Conservation (phyloP, 176 grass and related monocot species). For the Bonia amplexicaulis region DNA sequence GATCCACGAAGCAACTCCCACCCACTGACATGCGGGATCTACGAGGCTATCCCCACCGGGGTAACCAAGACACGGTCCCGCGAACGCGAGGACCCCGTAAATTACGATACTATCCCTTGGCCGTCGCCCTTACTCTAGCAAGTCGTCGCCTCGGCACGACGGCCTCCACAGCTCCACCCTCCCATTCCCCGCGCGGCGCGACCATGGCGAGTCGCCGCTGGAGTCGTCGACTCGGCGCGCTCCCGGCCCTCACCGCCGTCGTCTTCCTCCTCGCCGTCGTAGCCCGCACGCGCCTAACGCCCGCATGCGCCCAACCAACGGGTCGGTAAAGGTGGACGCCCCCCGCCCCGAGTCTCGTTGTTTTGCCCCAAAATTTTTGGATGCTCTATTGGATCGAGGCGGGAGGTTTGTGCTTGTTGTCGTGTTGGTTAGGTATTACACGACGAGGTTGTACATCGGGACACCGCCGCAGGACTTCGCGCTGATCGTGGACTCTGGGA, state of each 20-base stretch:
- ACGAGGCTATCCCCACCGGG: neutral
- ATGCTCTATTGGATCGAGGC: conserved; percentile 40
- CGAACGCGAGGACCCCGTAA: no score
- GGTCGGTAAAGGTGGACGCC: conserved; percentile 40
- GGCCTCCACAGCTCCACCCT: conserved; percentile 21
- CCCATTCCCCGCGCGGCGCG: conserved; percentile 24
- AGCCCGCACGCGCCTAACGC: conserved; percentile 61
- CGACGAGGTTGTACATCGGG: conserved; percentile 83
- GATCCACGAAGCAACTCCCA: neutral
- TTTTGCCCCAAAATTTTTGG: neutral
- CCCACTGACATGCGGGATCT: neutral
- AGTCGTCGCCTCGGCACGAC: conserved; percentile 50
- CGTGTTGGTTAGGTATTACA: conserved; percentile 66
- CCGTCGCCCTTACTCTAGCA: conserved; percentile 9
- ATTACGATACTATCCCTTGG: conserved; percentile 13
- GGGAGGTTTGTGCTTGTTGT: neutral
- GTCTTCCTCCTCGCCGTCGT: conserved; percentile 23
- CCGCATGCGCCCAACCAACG: conserved; percentile 90
- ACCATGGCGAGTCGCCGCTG: conserved; percentile 62
- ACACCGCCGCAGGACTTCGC: conserved; percentile 91
- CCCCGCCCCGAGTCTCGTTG: neutral
- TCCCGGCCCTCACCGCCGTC: no score
- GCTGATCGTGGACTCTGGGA: conserved; percentile 96
- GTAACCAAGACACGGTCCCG: conserved; percentile 14
- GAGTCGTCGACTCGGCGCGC: no score